Evolutionary conservation across 2,329 filamentous ascomycete genomes (phyloP).

Genomic region (Penicillium sp.): DNA sequence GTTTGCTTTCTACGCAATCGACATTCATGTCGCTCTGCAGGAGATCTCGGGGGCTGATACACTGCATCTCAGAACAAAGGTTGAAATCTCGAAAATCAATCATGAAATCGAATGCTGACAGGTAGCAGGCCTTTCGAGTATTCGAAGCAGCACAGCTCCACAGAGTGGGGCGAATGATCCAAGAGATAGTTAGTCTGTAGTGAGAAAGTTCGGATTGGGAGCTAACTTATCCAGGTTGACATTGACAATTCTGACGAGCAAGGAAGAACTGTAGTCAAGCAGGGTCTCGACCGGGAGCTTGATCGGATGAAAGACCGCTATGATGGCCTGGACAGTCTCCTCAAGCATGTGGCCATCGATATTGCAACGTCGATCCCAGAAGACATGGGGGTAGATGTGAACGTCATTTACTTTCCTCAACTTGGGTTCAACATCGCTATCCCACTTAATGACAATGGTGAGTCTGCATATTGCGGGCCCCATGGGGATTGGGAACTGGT

Average conservation of each 20-base stretch:
- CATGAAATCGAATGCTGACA: not conserved
- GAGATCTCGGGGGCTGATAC: conserved; percentile 57
- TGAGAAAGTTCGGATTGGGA: not conserved
- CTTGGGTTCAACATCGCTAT: conserved; percentile 86
- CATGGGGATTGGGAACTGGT: conserved; percentile 72
- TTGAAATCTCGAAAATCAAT: conserved; percentile 19
- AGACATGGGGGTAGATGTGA: conserved; percentile 55
- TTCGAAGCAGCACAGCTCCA: conserved; percentile 63
- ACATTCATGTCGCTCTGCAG: conserved; percentile 64
- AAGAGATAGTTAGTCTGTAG: conserved; percentile 54
- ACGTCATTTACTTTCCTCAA: conserved; percentile 88
- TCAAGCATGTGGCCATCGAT: conserved; percentile 67
- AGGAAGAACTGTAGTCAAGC: conserved; percentile 69
- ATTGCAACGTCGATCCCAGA: conserved; percentile 65
- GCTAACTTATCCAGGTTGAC: conserved; percentile 58
- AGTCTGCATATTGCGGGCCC: conserved; percentile 64
- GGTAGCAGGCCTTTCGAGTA: conserved; percentile 55
- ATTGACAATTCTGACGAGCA: conserved; percentile 74
- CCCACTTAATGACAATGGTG: conserved; percentile 60
- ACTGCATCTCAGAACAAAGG: conserved; percentile 57
- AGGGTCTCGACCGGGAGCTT: conserved; percentile 70
- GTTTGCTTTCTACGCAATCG: conserved; percentile 71
- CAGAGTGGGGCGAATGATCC: conserved; percentile 68
- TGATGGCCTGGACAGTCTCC: conserved; percentile 71
- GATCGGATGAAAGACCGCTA: conserved; percentile 78